phyloP scores from a whole-genome alignment of 306 rosid genomes.

The Adenanthera pavonina region DNA sequence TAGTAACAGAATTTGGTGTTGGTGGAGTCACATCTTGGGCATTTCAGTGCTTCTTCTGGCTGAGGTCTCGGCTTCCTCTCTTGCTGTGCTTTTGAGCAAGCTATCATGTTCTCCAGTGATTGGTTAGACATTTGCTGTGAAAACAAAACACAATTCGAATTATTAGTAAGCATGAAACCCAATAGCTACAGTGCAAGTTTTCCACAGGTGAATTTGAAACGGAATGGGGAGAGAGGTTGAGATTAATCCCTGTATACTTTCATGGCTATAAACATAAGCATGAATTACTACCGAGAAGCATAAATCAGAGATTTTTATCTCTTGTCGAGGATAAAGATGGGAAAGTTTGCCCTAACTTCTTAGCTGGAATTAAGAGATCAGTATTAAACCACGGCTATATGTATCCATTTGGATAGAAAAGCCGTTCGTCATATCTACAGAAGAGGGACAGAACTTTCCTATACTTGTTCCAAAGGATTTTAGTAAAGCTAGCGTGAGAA shows the following conservation, averaged over 20 bases:
- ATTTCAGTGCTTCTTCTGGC: conserved; percentile 66
- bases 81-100: conserved; percentile 52
- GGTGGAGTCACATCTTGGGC: conserved; percentile 77
- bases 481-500: background rate
- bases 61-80: conserved; percentile 60
- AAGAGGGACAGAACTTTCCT: conserved; percentile 5
- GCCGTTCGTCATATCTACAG: background rate
- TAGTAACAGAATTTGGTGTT: conserved; percentile 84
- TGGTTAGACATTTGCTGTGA: conserved; percentile 62
- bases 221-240: background rate
- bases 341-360: conserved; percentile 32
- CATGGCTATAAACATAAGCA: background rate
- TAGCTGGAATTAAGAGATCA: conserved; percentile 9
- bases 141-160: background rate
- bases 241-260: background rate
- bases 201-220: background rate
- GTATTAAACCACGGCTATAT: background rate
- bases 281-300: background rate
- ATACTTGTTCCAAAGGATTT: background rate
- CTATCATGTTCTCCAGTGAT: conserved; percentile 65
- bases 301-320: background rate
- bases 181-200: background rate
- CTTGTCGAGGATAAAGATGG: background rate
- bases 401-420: background rate
- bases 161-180: background rate